phyloP scores from a whole-genome alignment of 257 asterid genomes.

The Thymus mandschuricus region DNA sequence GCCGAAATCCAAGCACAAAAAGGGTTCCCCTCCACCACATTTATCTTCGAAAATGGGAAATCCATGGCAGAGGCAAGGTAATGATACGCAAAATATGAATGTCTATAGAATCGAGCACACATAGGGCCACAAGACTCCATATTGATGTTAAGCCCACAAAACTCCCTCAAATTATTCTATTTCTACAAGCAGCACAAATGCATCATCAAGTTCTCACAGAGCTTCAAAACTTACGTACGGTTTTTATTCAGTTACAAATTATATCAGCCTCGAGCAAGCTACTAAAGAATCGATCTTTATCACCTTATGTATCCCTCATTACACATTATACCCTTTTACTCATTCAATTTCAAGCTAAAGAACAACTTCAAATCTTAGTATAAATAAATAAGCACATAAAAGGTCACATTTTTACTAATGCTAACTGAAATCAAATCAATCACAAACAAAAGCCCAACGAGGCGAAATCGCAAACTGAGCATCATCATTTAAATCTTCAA shows the following conservation, averaged over 20 bases:
- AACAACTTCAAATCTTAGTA: background rate
- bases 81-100: background rate
- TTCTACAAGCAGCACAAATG: background rate
- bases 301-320: background rate
- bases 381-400: background rate
- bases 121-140: background rate
- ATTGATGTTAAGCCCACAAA: background rate
- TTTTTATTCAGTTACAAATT: background rate
- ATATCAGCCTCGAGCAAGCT: background rate
- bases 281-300: background rate
- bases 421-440: background rate
- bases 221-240: background rate
- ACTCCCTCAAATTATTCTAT: too few relatives aligned
- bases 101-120: background rate
- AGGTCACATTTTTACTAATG: background rate
- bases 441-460: background rate
- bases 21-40: background rate
- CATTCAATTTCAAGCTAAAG: background rate
- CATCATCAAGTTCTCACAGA: background rate
- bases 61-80: background rate
- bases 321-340: too few relatives aligned
- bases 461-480: too few relatives aligned
- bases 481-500: background rate
- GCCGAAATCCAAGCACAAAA: conserved; percentile 9
- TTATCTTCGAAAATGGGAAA: background rate